Evolutionary conservation across 2,329 filamentous ascomycete species (phyloP), one percentile per base, ranked within the genome.

Genomic region (Fusarium poae): DNA sequence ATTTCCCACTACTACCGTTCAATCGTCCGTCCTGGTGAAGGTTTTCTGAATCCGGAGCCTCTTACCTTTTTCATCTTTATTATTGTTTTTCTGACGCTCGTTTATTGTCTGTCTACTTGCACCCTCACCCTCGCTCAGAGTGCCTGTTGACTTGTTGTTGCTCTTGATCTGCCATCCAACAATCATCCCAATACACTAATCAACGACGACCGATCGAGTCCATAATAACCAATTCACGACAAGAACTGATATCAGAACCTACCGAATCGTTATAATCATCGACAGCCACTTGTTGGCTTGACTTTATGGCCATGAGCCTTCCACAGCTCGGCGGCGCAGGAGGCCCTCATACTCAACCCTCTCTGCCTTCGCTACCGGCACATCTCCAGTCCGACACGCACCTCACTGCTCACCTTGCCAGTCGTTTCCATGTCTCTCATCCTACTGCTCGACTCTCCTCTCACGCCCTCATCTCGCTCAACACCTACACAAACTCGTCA

Each of bases 371-470:
- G 65, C 85, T 99, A 71, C 95, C 96, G 48, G 89, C 92, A 66
- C 96, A 94, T 83, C 86, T 90, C 52, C 91, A 94, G 81, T 90
- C 89, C 72, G 91, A 93, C 75, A 92, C 91, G 45, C 90, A 93
- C 75, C 83, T 95, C 71, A 96, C 92, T 5, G 91, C 91, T 53
- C 92, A 95, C 79, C 87, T 96, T 66, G 93, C 92, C 73, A 93
- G 88, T 79, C 93, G 95, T 55, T 99, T 97, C 80, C 96, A 99
- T 82, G 92, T 97, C 54, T 92, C 92, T 55, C 83, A 96, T 62
- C 94, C 96, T 12, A 97, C 94, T 1, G 93, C 96, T 54, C 89
- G 89, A 49, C 88, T 99, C 20, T 97, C 94, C 1, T 97, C 94
- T 1, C 94, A 98, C 77, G 96, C 91, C 49, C 86, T 98, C 72